phyloP scores from a whole-genome alignment of 2,329 filamentous ascomycete genomes.

The Cryphonectria nitschkei region DNA sequence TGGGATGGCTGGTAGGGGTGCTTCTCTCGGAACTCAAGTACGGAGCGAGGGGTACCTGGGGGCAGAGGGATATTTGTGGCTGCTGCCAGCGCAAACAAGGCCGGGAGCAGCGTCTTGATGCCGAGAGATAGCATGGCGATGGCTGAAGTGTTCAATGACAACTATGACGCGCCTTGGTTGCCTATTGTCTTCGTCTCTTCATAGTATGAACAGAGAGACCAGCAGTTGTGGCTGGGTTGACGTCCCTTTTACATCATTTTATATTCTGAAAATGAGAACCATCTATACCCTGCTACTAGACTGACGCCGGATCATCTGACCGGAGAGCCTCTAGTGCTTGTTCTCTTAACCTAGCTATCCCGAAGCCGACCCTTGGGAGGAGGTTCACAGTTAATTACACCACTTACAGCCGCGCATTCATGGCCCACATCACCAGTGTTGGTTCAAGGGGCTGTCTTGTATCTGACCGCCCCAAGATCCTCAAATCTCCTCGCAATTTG shows the following conservation, averaged over 20 bases:
- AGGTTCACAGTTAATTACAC: neutral
- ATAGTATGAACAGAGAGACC: neutral
- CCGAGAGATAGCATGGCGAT: slow-evolving; percentile 31
- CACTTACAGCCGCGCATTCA: slow-evolving; percentile 3
- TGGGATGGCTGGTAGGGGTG: slow-evolving; percentile 40
- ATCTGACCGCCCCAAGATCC: neutral
- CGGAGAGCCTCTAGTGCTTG: neutral
- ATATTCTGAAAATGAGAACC: neutral
- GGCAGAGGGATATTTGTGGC: slow-evolving; percentile 36
- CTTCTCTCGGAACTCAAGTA: slow-evolving; percentile 44
- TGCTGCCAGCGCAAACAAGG: slow-evolving; percentile 32
- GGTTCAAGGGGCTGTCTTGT: slow-evolving; percentile 2
- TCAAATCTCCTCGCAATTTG: neutral
- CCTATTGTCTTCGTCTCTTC: neutral
- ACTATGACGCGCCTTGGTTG: neutral
- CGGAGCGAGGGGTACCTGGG: slow-evolving; percentile 40
- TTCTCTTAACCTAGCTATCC: neutral
- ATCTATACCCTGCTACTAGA: neutral
- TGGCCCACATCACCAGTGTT: neutral
- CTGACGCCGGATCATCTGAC: neutral
- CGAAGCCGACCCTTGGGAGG: slow-evolving; percentile 9
- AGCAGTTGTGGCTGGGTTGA: neutral
- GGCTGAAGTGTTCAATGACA: neutral
- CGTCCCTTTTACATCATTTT: neutral
- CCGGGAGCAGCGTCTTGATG: slow-evolving; percentile 32